phyloP scores from a whole-genome alignment of 1,284 basidiomycete genomes.

The Mycena sp. region DNA sequence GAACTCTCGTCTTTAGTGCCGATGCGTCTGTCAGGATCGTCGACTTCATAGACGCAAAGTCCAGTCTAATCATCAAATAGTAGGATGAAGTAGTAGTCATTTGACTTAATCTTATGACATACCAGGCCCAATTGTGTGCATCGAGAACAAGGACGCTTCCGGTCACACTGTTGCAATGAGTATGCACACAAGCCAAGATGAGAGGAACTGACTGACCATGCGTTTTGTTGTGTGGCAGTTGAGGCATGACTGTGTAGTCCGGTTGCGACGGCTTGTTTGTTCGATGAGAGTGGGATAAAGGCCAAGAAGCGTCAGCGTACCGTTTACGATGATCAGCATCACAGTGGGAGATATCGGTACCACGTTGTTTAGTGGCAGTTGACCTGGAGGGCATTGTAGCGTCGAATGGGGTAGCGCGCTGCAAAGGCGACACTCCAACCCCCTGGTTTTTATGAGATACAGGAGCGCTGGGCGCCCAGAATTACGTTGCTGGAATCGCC shows the following conservation, averaged over 20 bases:
- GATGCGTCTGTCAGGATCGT: constrained; percentile 70
- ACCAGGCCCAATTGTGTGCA: constrained; percentile 81
- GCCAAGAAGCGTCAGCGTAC: constrained; percentile 35
- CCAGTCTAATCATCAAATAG: constrained; percentile 82
- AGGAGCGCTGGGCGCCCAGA: constrained; percentile 24
- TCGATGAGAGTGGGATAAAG: constrained; percentile 26
- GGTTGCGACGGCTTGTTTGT: constrained; percentile 47
- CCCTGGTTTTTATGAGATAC: constrained; percentile 7
- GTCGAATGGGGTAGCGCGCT: too few species aligned
- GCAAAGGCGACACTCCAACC: too few species aligned
- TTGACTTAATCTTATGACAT: constrained; percentile 34
- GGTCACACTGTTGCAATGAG: constrained; percentile 61
- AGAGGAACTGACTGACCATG: constrained; percentile 62
- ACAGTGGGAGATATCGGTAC: neutral
- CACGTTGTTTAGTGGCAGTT: constrained; percentile 1
- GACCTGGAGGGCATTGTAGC: too few species aligned
- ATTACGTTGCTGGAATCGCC: neutral
- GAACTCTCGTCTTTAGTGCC: constrained; percentile 68
- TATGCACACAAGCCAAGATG: neutral
- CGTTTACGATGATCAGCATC: constrained; percentile 50
- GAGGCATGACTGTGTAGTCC: constrained; percentile 56
- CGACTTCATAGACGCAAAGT: constrained; percentile 85
- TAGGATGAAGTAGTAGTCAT: neutral
- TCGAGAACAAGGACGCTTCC: constrained; percentile 75
- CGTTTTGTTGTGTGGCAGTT: constrained; percentile 77